These are phyloP conservation scores for Erodium texanum DNA, from an alignment of 441 rosid species.

Conservation along the genomic window DNA sequence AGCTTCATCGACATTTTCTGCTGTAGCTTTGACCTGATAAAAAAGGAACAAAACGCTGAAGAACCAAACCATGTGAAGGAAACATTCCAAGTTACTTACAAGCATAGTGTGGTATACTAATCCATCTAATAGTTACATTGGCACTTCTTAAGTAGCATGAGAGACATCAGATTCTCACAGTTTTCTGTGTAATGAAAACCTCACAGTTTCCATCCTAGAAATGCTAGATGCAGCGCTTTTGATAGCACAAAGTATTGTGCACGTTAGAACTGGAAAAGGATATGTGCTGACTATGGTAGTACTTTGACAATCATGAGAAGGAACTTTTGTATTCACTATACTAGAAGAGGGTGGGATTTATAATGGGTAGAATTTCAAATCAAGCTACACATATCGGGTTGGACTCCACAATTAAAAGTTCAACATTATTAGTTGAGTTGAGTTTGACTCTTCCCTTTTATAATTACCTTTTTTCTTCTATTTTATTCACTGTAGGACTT, in stretches of 20 bases:
- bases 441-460: no score
- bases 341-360: background rate
- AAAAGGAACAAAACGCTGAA: constrained; percentile 7
- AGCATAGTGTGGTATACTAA: background rate
- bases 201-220: background rate
- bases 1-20: constrained; percentile 88
- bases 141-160: background rate
- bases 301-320: background rate
- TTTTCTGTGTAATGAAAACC: background rate
- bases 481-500: no score
- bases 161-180: background rate
- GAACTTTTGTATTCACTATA: background rate
- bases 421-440: no score
- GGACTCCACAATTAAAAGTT: no score
- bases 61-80: background rate
- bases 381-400: no score
- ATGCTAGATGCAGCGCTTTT: background rate
- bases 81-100: background rate
- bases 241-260: background rate
- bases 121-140: background rate
- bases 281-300: background rate
- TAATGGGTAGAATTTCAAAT: no score
- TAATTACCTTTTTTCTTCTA: no score
- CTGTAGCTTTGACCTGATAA: constrained; percentile 76
- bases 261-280: constrained; percentile 4